Base-by-base conservation (phyloP, 345 rosid species). In the Dovyalis caffra region DNA sequence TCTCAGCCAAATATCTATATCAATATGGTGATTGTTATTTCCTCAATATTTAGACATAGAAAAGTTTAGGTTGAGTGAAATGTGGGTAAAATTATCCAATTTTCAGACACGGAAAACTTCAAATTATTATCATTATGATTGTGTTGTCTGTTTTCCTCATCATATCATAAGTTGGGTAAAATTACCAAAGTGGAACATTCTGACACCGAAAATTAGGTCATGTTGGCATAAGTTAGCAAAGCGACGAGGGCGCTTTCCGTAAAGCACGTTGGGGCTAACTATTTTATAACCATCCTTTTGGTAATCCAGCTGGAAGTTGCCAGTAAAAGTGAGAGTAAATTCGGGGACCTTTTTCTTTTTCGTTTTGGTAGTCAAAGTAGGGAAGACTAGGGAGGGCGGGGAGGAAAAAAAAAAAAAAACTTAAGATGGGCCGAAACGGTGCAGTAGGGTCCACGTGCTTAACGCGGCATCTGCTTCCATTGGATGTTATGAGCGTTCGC, bases 381-480 rank as follows among this genome's bases (percentile, higher is more conserved):
- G 12, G 56, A 23, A 35, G 76, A 47, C 68, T 26, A 33, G 53
- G 69, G 25, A 0, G 68, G 43, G 65, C 6, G 14, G 33, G 38
- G 8, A 35, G 47, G 47, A 16, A 11, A 14, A 5, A 14, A 69
- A 21, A 69, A 32, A 18, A 12, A 23, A n/a, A 16, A 29, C 34
- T 18, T 63, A 66, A 32, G 25, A 66, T 23, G 76, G 74, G 71
- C 75, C 74, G 23, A 63, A 58, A 43, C 71, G 60, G 80, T 63
- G 69, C 26, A 28, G 76, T 26, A 38, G 83, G 82, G 70, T 57
- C 79, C 70, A 77, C 78, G 34, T 71, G 14, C 68, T 74, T 21
- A 47, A 71, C 74, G 37, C 57, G 70, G 66, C 64, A 20, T 70
- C 57, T 49, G 25, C 60, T 38, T 68, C 70, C 18, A 34, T 35